Evolutionary conservation across 768 basidiomycete species (phyloP).

Genomic region (Obba rivulosa): DNA sequence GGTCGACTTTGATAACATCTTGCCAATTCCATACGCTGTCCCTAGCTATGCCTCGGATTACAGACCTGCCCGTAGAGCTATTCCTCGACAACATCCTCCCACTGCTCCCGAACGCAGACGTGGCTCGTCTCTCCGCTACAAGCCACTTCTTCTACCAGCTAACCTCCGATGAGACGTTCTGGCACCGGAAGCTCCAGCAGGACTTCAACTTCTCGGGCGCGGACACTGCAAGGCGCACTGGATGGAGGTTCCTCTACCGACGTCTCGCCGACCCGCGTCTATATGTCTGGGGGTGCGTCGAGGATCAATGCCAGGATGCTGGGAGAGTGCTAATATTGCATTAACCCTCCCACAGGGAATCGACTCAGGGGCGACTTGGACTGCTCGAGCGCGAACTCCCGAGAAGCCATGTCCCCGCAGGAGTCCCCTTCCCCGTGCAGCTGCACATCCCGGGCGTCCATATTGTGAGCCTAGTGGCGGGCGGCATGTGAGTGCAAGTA

Average conservation of each 20-base stretch:
- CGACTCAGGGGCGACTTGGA: conserved; percentile 61
- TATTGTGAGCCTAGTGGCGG: conserved; percentile 70
- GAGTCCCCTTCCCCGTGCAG: conserved; percentile 60
- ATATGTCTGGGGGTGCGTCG: conserved; percentile 59
- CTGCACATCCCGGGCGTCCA: conserved; percentile 54
- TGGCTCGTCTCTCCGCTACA: conserved; percentile 55
- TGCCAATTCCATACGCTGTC: no score
- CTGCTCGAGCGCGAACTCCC: conserved; percentile 26
- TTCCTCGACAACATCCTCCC: conserved; percentile 70
- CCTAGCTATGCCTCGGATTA: conserved; percentile 35
- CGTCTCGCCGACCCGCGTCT: conserved; percentile 52
- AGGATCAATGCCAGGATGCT: no score
- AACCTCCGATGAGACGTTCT: conserved; percentile 70
- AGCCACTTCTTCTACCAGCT: conserved; percentile 58
- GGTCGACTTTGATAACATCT: no score
- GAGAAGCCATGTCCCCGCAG: conserved; percentile 28
- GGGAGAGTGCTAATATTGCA: no score
- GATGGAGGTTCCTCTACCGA: conserved; percentile 78
- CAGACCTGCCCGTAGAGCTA: conserved; percentile 70
- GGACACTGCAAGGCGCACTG: conserved; percentile 66
- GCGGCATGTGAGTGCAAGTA: conserved; percentile 63
- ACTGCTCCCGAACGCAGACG: conserved; percentile 43
- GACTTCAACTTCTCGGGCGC: conserved; percentile 79
- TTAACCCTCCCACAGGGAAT: conserved; percentile 44
- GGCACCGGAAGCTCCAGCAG: conserved; percentile 60